These are phyloP conservation scores for Teunomyces stri DNA, from an alignment of 805 yeast genomes.

Conservation along the genomic window DNA sequence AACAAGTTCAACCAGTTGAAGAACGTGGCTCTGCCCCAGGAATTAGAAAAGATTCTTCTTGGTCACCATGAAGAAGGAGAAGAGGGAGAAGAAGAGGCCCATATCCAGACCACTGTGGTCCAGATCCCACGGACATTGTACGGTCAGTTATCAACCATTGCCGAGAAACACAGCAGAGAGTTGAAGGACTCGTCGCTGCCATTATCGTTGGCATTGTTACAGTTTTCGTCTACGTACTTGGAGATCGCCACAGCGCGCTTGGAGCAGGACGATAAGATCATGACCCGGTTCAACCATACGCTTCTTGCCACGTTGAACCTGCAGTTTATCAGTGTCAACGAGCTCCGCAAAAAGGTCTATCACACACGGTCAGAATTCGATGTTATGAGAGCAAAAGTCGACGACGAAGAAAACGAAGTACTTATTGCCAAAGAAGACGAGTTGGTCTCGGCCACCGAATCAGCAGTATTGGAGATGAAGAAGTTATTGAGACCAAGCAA, in stretches of 20 bases:
- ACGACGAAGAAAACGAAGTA: slow-evolving; percentile 51
- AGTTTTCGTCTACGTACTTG: slow-evolving; percentile 53
- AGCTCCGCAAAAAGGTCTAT: slow-evolving; percentile 66
- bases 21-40: slow-evolving; percentile 63
- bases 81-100: slow-evolving; percentile 15
- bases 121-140: slow-evolving; percentile 68
- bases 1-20: slow-evolving; percentile 59
- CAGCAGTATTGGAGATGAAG: slow-evolving; percentile 79
- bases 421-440: slow-evolving; percentile 69
- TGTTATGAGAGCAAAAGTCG: slow-evolving; percentile 56
- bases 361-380: slow-evolving; percentile 69
- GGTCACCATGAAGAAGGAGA: slow-evolving; percentile 17
- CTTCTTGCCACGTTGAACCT: slow-evolving; percentile 51
- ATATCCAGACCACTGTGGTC: slow-evolving; percentile 30
- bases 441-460: slow-evolving; percentile 72
- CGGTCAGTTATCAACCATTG: slow-evolving; percentile 63
- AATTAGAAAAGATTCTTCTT: slow-evolving; percentile 56
- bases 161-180: slow-evolving; percentile 48
- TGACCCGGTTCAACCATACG: slow-evolving; percentile 56
- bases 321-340: slow-evolving; percentile 54
- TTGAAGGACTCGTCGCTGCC: slow-evolving; percentile 46
- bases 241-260: slow-evolving; percentile 67
- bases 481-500: slow-evolving; percentile 66
- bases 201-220: slow-evolving; percentile 52
- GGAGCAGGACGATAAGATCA: slow-evolving; percentile 65